Percentiles rank a stretch among this genome's conserved stretches.
Conservation (phyloP, 2,329 filamentous ascomycete genomes). For the Paecilomyces variotii region DNA sequence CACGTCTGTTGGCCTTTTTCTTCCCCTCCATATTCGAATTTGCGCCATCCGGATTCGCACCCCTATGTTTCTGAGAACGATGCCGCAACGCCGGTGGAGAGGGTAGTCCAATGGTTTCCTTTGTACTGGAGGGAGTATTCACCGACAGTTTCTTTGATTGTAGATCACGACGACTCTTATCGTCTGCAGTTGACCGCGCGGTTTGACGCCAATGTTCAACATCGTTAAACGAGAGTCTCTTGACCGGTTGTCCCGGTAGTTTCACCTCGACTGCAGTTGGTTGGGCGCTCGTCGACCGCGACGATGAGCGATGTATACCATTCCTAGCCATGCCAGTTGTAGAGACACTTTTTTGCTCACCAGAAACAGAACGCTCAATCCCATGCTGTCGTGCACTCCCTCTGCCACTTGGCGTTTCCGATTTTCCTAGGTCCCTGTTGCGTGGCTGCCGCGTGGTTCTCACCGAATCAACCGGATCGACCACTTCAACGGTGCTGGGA, state of each 20-base stretch:
- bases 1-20: slow-evolving; percentile 19
- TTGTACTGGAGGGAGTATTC: slow-evolving; percentile 20
- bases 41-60: slow-evolving; percentile 14
- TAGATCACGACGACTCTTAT: slow-evolving; percentile 22
- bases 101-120: slow-evolving; percentile 20
- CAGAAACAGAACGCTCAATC: not conserved
- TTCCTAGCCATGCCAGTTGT: not conserved
- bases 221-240: slow-evolving; percentile 31
- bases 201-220: slow-evolving; percentile 28
- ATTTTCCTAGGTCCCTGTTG: slow-evolving; percentile 1
- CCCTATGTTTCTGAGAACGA: slow-evolving; percentile 31
- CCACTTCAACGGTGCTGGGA: slow-evolving; percentile 13
- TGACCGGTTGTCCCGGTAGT: slow-evolving; percentile 30
- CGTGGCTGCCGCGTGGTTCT: not conserved
- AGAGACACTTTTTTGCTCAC: not conserved
- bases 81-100: slow-evolving; percentile 34
- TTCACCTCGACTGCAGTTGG: slow-evolving; percentile 30
- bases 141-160: slow-evolving; percentile 25
- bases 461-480: slow-evolving; percentile 4
- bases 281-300: slow-evolving; percentile 15
- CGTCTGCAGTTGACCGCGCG: slow-evolving; percentile 23
- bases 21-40: slow-evolving; percentile 14
- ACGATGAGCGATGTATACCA: slow-evolving; percentile 11
- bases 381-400: not conserved
- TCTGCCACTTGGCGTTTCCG: not conserved